These are phyloP conservation scores for Elongisporangium anandrum DNA, from an alignment of 352 stramenopile species.

Conservation along the genomic window DNA sequence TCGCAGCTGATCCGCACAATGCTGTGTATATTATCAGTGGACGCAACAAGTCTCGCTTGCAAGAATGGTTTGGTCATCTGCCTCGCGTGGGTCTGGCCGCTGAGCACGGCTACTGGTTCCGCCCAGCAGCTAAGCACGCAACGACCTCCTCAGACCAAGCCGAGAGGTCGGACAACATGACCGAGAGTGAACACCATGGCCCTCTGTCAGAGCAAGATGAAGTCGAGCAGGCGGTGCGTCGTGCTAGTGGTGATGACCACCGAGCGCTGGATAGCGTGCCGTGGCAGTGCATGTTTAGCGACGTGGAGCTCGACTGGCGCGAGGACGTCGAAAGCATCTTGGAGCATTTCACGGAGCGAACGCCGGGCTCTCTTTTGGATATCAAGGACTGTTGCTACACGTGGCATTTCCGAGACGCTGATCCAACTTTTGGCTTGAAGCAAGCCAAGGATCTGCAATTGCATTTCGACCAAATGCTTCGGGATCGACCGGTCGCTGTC, in stretches of 20 bases:
- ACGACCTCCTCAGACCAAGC: slow-evolving; percentile 8
- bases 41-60: slow-evolving; percentile 64
- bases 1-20: slow-evolving; percentile 68
- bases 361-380: slow-evolving; percentile 79
- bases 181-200: neutral
- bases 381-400: slow-evolving; percentile 86
- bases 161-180: too few relatives aligned
- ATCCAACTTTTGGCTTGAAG: slow-evolving; percentile 81
- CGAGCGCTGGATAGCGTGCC: slow-evolving; percentile 26
- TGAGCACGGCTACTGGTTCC: slow-evolving; percentile 81
- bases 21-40: slow-evolving; percentile 85
- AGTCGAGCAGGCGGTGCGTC: neutral
- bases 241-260: neutral
- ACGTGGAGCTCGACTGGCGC: slow-evolving; percentile 73
- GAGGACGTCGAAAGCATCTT: slow-evolving; percentile 80
- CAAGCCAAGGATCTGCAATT: slow-evolving; percentile 88
- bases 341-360: slow-evolving; percentile 86
- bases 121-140: slow-evolving; percentile 55
- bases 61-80: slow-evolving; percentile 83
- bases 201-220: slow-evolving; percentile 6
- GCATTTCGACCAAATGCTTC: slow-evolving; percentile 88
- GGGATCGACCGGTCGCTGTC: slow-evolving; percentile 74
- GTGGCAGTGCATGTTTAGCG: slow-evolving; percentile 83
- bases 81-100: slow-evolving; percentile 70
- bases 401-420: slow-evolving; percentile 86